phyloP scores from a whole-genome alignment of 306 rosid genomes.

The Rosa lucieae region DNA sequence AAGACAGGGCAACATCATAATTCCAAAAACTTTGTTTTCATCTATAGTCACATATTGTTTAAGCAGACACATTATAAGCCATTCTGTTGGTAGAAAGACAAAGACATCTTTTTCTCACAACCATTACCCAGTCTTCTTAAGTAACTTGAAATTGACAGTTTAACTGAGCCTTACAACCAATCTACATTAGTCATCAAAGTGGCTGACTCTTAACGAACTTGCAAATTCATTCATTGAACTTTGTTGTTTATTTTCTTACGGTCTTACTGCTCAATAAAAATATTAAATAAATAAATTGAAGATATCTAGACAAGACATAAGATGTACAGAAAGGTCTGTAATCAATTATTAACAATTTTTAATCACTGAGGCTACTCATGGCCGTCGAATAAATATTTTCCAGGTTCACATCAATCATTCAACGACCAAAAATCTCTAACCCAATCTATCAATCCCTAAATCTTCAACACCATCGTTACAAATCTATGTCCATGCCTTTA shows the following conservation, averaged over 20 bases:
- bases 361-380: background rate
- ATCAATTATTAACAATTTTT: background rate
- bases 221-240: too few relatives aligned
- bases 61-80: background rate
- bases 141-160: background rate
- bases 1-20: slow-evolving; percentile 15
- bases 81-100: background rate
- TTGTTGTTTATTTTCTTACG: background rate
- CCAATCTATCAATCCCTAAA: background rate
- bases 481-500: background rate
- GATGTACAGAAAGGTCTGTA: background rate
- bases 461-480: background rate
- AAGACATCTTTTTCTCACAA: background rate
- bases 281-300: background rate
- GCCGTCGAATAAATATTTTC: too few relatives aligned
- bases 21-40: background rate
- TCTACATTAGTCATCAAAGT: background rate
- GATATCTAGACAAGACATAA: background rate
- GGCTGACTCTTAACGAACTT: background rate
- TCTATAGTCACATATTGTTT: background rate
- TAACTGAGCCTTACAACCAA: background rate
- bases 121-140: background rate
- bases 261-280: background rate
- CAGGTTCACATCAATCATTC: slow-evolving; percentile 2
- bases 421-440: background rate